Conservation (phyloP, 2,329 filamentous ascomycete genomes). For the Cladosporium sp. region DNA sequence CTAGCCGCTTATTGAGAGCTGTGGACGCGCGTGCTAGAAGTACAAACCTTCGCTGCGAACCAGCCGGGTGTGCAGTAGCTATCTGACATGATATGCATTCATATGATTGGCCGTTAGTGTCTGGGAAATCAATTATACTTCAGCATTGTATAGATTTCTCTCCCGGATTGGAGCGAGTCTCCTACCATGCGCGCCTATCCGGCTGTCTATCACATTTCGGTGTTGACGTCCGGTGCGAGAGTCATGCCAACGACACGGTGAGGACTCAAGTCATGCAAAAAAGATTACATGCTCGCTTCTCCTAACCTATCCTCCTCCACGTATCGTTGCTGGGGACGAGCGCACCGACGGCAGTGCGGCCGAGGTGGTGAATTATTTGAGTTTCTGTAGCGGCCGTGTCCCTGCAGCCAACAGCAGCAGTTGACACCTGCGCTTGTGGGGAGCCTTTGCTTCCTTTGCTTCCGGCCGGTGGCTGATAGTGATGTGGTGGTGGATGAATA, state of each 20-base stretch:
- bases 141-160: neutral
- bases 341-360: constrained; percentile 11
- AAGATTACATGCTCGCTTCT: constrained; percentile 7
- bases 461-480: constrained; percentile 4
- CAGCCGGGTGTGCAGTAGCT: neutral
- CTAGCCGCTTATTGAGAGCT: neutral
- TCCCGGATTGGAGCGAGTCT: neutral
- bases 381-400: constrained; percentile 17
- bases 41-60: neutral
- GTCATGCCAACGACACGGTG: neutral
- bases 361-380: constrained; percentile 5
- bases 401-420: constrained; percentile 16
- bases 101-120: neutral
- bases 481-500: neutral
- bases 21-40: constrained; percentile 4
- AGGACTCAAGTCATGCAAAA: constrained; percentile 5
- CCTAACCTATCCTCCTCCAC: constrained; percentile 1
- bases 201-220: neutral
- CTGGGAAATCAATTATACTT: neutral
- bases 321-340: constrained; percentile 14
- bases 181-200: neutral
- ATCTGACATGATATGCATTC: neutral
- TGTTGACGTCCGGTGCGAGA: neutral
- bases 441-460: constrained; percentile 4
- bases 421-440: constrained; percentile 13